Conservation (phyloP, 2,329 filamentous ascomycete species). For the Waltergamsia citrina region DNA sequence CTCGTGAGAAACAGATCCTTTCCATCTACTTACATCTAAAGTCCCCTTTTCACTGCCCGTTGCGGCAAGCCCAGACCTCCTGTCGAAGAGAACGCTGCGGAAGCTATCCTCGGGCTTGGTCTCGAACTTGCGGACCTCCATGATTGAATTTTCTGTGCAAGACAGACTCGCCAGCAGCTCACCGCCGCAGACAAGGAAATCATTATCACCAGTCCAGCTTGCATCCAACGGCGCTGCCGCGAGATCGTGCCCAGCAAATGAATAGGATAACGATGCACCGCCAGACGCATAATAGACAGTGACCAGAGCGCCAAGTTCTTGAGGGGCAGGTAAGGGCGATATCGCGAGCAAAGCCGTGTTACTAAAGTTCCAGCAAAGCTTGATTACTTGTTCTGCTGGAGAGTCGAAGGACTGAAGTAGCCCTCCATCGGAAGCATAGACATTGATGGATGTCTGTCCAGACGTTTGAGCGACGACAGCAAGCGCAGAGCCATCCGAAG, state of each 20-base stretch:
- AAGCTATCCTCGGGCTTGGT: conserved; percentile 44
- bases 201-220: conserved; percentile 47
- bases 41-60: conserved; percentile 51
- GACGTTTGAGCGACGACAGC: conserved; percentile 49
- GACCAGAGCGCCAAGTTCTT: conserved; percentile 42
- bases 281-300: conserved; percentile 34
- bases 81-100: conserved; percentile 47
- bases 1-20: background rate
- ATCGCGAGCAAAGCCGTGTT: conserved; percentile 47
- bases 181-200: conserved; percentile 51
- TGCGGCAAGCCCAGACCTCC: conserved; percentile 40
- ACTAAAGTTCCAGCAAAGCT: conserved; percentile 50
- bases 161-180: conserved; percentile 39
- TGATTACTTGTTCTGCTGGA: conserved; percentile 51
- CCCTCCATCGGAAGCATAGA: conserved; percentile 45
- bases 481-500: conserved; percentile 43
- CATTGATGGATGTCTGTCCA: conserved; percentile 39
- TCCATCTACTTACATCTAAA: conserved; percentile 44
- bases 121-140: conserved; percentile 36
- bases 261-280: conserved; percentile 30
- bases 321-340: conserved; percentile 24
- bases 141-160: conserved; percentile 36
- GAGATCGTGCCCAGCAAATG: conserved; percentile 40
- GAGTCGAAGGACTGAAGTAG: conserved; percentile 44
- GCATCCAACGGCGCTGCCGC: conserved; percentile 43